Evolutionary conservation across 768 basidiomycete species (phyloP), one percentile per base, ranked within the genome.

Genomic region (Hortiboletus campestris): DNA sequence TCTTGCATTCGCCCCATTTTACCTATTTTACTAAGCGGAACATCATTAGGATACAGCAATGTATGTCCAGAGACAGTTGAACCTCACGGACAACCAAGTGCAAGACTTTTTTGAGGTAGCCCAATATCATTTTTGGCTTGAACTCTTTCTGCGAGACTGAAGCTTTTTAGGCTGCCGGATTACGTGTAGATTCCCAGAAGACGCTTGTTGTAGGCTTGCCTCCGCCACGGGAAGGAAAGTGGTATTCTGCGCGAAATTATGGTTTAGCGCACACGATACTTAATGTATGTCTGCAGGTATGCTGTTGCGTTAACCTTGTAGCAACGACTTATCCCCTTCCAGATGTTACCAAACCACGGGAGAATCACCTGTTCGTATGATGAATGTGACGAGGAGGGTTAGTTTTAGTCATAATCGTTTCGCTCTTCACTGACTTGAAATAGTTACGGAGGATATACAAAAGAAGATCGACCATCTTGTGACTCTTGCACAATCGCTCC

Each of bases 101-200:
- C 80, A 80, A 56, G 79, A 80, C 57, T 80, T 79, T 53, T 70
- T 80, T 7, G 78, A 75, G 66, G 79, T 78, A 53, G 5, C 60
- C 5, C 16, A 19, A 43, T 32, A 42, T 51, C 25, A 19, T 11
- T 25, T 29, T 7, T 16, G 11, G 5, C 28, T 25, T 28, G 38
- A 11, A 22, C 10, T 6, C 9, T 31, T n/a, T 2, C 31, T 46
- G 22, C 31, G 5, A 46, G 42, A 51, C 44, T 49, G 28, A 40
- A 9, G 22, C 7, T 14, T 46, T 35, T 11, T 39, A 80, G 79
- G 69, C 68, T 46, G 72, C 79, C 6, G 71, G 69, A n/a, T 75
- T 72, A 45, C 67, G 77, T 31, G 72, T 80, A 5, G 74, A 77
- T 55, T 73, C 68, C 6, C 69, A 70, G 12, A 71, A 72, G 19